Conservation (phyloP, 2,329 filamentous ascomycete species). For the Seiridium cupressi region DNA sequence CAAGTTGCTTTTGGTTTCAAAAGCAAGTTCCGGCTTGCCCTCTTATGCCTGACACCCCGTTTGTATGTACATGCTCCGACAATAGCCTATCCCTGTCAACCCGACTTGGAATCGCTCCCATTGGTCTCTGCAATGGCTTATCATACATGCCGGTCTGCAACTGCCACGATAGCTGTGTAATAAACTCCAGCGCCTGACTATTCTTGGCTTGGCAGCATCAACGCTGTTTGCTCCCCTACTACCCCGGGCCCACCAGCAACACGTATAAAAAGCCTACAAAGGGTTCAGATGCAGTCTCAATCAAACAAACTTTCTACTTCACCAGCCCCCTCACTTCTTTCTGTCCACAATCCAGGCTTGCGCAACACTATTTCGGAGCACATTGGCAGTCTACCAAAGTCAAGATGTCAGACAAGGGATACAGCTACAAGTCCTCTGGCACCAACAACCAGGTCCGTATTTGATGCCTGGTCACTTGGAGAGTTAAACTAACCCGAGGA, state of each 20-base stretch:
- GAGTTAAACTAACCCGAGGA: not conserved
- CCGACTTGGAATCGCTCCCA: not conserved
- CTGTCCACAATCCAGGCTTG: too few species aligned
- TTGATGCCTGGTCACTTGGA: not conserved
- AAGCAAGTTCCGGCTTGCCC: too few species aligned
- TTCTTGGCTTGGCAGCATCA: too few species aligned
- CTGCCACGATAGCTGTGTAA: too few species aligned
- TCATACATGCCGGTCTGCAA: too few species aligned
- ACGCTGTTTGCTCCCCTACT: not conserved
- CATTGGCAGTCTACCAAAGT: not conserved
- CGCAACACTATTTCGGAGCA: too few species aligned
- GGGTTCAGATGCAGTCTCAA: not conserved
- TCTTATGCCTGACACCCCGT: too few species aligned
- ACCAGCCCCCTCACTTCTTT: too few species aligned
- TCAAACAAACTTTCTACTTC: not conserved
- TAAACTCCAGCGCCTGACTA: too few species aligned
- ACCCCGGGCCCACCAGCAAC: not conserved
- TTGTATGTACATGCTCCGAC: not conserved
- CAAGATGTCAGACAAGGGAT: slow-evolving; percentile 30
- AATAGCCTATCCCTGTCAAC: not conserved
- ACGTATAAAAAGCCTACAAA: not conserved
- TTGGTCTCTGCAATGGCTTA: too few species aligned
- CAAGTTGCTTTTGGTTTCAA: too few species aligned
- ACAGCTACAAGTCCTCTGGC: slow-evolving; percentile 49
- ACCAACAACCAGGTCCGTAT: slow-evolving; percentile 59